Conservation (phyloP, 2,329 filamentous ascomycete genomes). For the Madurella mycetomatis region DNA sequence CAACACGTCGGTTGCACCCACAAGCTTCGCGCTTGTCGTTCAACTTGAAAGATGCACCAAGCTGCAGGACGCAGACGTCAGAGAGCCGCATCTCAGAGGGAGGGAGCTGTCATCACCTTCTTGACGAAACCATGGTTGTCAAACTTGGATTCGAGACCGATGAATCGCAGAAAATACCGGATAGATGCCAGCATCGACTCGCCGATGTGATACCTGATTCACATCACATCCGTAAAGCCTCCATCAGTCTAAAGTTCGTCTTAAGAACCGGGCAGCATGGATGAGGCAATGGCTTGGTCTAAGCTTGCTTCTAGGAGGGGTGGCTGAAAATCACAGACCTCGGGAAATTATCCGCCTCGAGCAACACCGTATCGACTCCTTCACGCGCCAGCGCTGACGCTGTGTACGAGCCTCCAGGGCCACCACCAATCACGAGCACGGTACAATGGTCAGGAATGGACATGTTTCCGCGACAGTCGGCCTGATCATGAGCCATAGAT, state of each 20-base stretch:
- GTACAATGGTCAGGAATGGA: not conserved
- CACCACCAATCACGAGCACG: not conserved
- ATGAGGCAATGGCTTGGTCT: too few relatives aligned
- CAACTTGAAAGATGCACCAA: slow-evolving; percentile 39
- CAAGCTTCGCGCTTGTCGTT: slow-evolving; percentile 26
- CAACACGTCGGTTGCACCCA: not conserved
- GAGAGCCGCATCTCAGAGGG: slow-evolving; percentile 7
- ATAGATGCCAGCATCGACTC: slow-evolving; percentile 37
- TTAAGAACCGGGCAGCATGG: too few relatives aligned
- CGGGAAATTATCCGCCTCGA: not conserved
- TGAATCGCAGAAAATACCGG: slow-evolving; percentile 41
- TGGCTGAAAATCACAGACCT: not conserved
- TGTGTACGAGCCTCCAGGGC: not conserved
- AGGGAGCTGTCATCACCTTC: slow-evolving; percentile 25
- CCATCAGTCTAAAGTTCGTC: not conserved
- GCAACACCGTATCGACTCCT: not conserved
- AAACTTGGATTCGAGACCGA: slow-evolving; percentile 40
- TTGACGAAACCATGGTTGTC: slow-evolving; percentile 37
- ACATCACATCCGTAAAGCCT: not conserved
- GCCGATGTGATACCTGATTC: slow-evolving; percentile 33
- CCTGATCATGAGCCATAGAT: too few relatives aligned
- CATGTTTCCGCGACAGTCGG: too few relatives aligned
- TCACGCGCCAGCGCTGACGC: not conserved
- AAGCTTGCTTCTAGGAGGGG: too few relatives aligned
- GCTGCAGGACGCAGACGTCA: not conserved